Percentiles rank a stretch among this genome's conserved stretches.
These are phyloP conservation scores for Dryas integrifolia DNA, from an alignment of 331 rosid species.

Conservation along the genomic window DNA sequence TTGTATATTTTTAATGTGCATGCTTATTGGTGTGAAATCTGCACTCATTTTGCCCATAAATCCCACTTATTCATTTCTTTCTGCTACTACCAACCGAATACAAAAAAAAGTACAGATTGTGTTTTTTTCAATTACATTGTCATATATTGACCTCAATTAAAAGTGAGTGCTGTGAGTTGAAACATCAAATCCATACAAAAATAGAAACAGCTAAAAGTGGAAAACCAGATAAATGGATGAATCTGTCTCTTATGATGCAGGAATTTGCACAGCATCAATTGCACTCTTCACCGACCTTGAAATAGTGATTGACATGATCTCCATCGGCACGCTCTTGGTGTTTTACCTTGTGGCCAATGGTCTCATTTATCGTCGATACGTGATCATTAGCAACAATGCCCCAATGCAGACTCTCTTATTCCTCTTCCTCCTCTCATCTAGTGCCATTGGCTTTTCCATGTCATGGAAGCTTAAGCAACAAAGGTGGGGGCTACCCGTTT, in stretches of 20 bases:
- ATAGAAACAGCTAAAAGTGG: background rate
- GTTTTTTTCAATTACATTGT: background rate
- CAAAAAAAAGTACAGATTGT: too few relatives aligned
- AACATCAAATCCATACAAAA: conserved; percentile 2
- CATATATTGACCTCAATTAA: background rate
- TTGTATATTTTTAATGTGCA: too few relatives aligned
- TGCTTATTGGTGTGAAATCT: too few relatives aligned
- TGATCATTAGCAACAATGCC: conserved; percentile 43
- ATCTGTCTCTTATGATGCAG: conserved; percentile 28
- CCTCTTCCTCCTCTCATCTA: conserved; percentile 64
- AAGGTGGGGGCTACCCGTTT: conserved; percentile 60
- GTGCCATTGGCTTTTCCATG: conserved; percentile 65
- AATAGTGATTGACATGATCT: conserved; percentile 61
- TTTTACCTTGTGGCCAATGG: conserved; percentile 95
- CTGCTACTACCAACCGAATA: too few relatives aligned
- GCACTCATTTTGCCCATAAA: too few relatives aligned
- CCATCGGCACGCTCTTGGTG: conserved; percentile 73
- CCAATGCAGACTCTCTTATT: conserved; percentile 56
- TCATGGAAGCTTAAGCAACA: conserved; percentile 64
- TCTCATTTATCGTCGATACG: conserved; percentile 67
- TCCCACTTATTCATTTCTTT: too few relatives aligned
- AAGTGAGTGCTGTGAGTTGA: background rate
- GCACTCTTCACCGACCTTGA: conserved; percentile 81
- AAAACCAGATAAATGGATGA: background rate
- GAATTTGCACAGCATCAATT: conserved; percentile 79